Percentiles rank a stretch among this genome's conserved stretches.
Evolutionary conservation across 805 yeast genomes (phyloP).

Genomic region (Candida berthetii): DNA sequence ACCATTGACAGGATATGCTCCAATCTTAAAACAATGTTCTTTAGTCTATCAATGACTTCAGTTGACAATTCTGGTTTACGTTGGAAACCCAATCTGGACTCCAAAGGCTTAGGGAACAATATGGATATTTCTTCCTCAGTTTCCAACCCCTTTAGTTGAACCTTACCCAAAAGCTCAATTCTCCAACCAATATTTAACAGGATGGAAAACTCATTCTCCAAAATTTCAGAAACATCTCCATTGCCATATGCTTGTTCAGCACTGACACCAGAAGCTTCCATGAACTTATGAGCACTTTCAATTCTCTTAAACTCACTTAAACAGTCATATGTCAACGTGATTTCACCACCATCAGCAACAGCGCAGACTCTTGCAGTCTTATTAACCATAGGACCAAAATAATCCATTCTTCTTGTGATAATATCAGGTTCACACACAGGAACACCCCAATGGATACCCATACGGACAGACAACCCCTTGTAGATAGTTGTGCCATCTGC

Average conservation of each 20-base stretch:
- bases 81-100: constrained; percentile 47
- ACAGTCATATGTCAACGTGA: constrained; percentile 80
- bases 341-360: constrained; percentile 98
- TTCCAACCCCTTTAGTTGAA: constrained; percentile 89
- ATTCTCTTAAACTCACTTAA: constrained; percentile 63
- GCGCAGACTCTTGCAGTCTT: constrained; percentile 90
- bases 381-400: constrained; percentile 98
- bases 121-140: constrained; percentile 83
- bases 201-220: constrained; percentile 60
- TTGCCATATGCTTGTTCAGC: constrained; percentile 38
- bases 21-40: constrained; percentile 48
- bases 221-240: constrained; percentile 41
- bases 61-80: constrained; percentile 25
- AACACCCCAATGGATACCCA: constrained; percentile 98
- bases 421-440: constrained; percentile 96
- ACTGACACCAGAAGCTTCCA: constrained; percentile 15
- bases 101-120: constrained; percentile 62
- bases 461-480: constrained; percentile 89
- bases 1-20: constrained; percentile 51
- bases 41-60: constrained; percentile 42
- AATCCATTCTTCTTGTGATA: constrained; percentile 96
- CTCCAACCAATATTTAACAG: constrained; percentile 66
- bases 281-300: constrained; percentile 30
- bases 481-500: constrained; percentile 51
- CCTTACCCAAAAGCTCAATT: constrained; percentile 71